Base-by-base conservation (phyloP, 345 rosid species). In the Mercurialis annua region DNA sequence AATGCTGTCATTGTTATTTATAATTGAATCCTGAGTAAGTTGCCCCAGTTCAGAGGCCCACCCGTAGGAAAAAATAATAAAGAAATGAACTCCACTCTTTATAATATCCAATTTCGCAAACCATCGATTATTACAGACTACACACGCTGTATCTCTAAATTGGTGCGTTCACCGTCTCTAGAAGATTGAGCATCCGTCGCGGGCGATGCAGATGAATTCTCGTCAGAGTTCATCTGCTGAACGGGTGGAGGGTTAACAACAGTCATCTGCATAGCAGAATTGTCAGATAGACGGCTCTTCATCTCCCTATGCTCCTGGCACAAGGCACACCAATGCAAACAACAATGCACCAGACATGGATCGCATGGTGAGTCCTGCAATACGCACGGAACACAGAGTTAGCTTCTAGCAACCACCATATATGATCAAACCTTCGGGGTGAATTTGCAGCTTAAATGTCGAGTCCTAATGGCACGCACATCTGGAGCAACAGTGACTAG, bases 231-330 rank as follows among this genome's bases (percentile, higher is more conserved):
- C 98, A 92, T 90, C 61, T 82, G 84, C 71, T 93, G 96, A 59
- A 82, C 75, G 1, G 84, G 90, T 15, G 96, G 98, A 74, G 97
- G 96, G 66, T 79, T 81, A 74, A 90, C 80, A 1, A 78, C 44
- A 6, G 97, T 85, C 77, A 58, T 71, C 16, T 81, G 71, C 40
- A 61, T 70, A 6, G 23, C 75, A 27, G 78, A 66, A 54, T 78
- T 73, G 5, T 85, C 89, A 27, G 90, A 82, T 18, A 92, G 76
- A 80, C 81, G 96, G 81, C 85, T 89, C 85, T 54, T 93, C 90
- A 87, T 87, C 85, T 93, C 96, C 43, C 97, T 82, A 72, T 87
- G 92, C 78, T 93, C 97, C 69, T 93, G 96, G 69, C 98, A 90
- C 73, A 93, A 52, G 7, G 98, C 98, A 71, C 96, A 88, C 93